Evolutionary conservation across 2,329 filamentous ascomycete species (phyloP).

Genomic region (Penicillium sp.): DNA sequence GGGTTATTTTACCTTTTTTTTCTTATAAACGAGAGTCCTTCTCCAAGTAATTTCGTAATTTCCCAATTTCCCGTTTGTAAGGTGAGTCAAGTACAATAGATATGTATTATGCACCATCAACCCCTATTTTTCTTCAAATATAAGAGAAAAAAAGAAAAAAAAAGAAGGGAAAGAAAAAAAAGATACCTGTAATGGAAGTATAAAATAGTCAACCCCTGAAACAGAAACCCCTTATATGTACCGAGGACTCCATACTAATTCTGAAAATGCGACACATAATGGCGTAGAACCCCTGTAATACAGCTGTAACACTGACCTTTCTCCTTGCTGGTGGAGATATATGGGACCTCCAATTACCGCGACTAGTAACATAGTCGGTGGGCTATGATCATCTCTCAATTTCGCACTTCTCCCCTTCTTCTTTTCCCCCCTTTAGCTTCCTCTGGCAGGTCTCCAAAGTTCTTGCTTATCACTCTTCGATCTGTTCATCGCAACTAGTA

Average conservation of each 20-base stretch:
- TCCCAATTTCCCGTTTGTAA: not conserved
- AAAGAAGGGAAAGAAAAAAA: not conserved
- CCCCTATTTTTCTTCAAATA: not conserved
- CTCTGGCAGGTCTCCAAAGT: slow-evolving; percentile 1
- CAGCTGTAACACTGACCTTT: slow-evolving; percentile 9
- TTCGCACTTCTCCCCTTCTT: slow-evolving; percentile 10
- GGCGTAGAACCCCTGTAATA: slow-evolving; percentile 9
- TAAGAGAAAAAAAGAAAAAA: not conserved
- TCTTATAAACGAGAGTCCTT: not conserved
- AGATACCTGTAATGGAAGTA: not conserved
- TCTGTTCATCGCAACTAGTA: not conserved
- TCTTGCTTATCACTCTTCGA: slow-evolving; percentile 2
- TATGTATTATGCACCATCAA: not conserved
- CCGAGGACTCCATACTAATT: not conserved
- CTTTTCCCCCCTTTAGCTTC: slow-evolving; percentile 1
- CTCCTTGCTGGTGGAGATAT: slow-evolving; percentile 12
- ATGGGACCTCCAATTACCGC: slow-evolving; percentile 3
- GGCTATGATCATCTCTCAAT: slow-evolving; percentile 12
- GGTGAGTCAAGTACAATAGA: not conserved
- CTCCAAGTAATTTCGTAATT: not conserved
- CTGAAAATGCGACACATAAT: not conserved
- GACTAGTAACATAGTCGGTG: slow-evolving; percentile 13
- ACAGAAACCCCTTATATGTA: not conserved
- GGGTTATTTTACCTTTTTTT: not conserved
- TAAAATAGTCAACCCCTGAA: not conserved